These are phyloP conservation scores for Dictyostelium citrinum DNA, from an alignment of 78 protist genomes.

Conservation along the genomic window DNA sequence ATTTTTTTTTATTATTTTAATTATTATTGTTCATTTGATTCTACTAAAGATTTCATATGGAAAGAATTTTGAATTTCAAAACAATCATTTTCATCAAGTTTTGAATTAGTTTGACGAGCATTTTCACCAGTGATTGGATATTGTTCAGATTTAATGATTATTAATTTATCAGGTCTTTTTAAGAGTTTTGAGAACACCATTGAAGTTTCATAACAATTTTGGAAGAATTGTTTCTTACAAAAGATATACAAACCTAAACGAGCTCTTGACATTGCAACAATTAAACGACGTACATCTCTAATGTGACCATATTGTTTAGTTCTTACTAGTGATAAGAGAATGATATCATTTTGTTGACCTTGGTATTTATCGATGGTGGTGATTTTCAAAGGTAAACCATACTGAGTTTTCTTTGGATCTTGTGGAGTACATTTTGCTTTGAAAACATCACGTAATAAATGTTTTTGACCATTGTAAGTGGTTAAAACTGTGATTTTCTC, in stretches of 20 bases:
- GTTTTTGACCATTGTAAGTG: conserved; percentile 97
- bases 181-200: conserved; percentile 33
- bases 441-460: conserved; percentile 75
- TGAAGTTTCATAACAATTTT: conserved; percentile 84
- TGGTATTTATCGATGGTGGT: conserved; percentile 96
- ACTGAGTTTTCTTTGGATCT: neutral
- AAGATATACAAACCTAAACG: conserved; percentile 96
- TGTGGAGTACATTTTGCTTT: conserved; percentile 41
- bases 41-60: conserved; percentile 53
- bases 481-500: conserved; percentile 91
- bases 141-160: conserved; percentile 64
- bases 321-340: conserved; percentile 96
- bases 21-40: conserved; percentile 16
- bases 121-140: neutral
- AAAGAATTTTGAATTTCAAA: conserved; percentile 5
- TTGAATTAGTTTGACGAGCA: neutral
- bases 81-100: neutral
- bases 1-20: neutral
- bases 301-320: conserved; percentile 92
- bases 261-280: conserved; percentile 97
- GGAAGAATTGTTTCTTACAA: conserved; percentile 83
- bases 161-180: conserved; percentile 57
- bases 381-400: conserved; percentile 87
- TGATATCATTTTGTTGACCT: conserved; percentile 97
- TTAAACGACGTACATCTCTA: conserved; percentile 89